Evolutionary conservation across 805 yeast species (phyloP), one percentile per base, ranked within the genome.

Genomic region (Grigorovia humatica): DNA sequence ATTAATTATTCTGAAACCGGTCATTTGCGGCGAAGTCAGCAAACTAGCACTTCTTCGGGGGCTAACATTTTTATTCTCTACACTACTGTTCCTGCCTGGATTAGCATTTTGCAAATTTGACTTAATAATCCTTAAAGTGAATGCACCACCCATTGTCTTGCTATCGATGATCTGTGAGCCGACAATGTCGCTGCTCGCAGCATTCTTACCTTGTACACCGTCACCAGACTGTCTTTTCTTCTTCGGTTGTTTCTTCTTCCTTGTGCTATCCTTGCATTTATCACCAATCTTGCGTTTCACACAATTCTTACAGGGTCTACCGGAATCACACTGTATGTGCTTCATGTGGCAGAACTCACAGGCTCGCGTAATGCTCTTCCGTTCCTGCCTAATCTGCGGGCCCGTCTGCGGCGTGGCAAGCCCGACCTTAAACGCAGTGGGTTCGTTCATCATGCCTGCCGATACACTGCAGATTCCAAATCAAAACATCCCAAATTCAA

Each of bases 301-400:
- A 66, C 93, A 85, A 62, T 85, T 85, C 56, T 74, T 74, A 59
- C 91, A 85, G 0, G 93, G 91, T 52, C 93, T 68, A 29, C 75
- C 72, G 12, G 52, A 54, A 54, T 84, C 85, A 64, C 91, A 85
- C 58, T 84, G 90, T 13, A 85, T 71, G 59, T 84, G 93, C 56
- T 85, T 85, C 27, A 74, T 67, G 61, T 84, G 88, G 64, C 91
- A 85, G 61, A 83, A 82, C 18, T 74, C 74, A 60, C 93, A 85
- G 1, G 91, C 93, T 46, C 83, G 74, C 9, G 78, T 69, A 1
- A 84, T 80, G 5, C 89, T 88, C 56, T 74, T 79, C 46, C 91
- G 66, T 42, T 66, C 69, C 44, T 68, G 70, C 61, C 79, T 98
- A 54, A 91, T 93, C 68, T 87, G 93, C 38, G 99, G 99, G 1